phyloP scores from a whole-genome alignment of 2,329 filamentous ascomycete species.

The Pseudocercospora eumusae region DNA sequence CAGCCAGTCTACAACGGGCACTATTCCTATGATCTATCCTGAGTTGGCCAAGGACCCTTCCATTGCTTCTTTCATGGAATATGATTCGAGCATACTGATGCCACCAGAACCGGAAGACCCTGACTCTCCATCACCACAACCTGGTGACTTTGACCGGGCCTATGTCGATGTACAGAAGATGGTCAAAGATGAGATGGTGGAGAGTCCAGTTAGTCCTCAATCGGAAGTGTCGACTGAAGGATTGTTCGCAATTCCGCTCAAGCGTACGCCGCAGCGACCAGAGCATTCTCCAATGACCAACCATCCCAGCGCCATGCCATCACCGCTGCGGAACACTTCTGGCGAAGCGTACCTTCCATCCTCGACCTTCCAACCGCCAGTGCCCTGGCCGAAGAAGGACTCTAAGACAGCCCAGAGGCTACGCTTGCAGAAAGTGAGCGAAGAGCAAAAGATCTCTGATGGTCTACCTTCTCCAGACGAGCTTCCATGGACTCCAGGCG shows the following conservation, averaged over 20 bases:
- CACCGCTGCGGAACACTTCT: constrained; percentile 29
- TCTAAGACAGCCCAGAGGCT: constrained; percentile 6
- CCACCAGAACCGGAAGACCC: not conserved
- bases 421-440: constrained; percentile 12
- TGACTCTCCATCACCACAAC: constrained; percentile 7
- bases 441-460: constrained; percentile 12
- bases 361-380: constrained; percentile 27
- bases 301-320: constrained; percentile 35
- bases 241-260: constrained; percentile 21
- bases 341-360: constrained; percentile 22
- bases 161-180: constrained; percentile 15
- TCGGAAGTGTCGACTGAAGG: constrained; percentile 15
- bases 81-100: constrained; percentile 1
- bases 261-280: constrained; percentile 1
- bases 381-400: constrained; percentile 12
- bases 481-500: constrained; percentile 15
- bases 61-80: constrained; percentile 23
- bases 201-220: not conserved
- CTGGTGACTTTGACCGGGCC: constrained; percentile 4
- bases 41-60: constrained; percentile 30
- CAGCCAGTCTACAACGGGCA: constrained; percentile 19
- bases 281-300: constrained; percentile 25
- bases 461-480: constrained; percentile 15
- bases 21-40: constrained; percentile 28
- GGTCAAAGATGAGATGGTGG: not conserved